phyloP scores from a whole-genome alignment of 176 grass and related monocot species.

The Areca catechu region DNA sequence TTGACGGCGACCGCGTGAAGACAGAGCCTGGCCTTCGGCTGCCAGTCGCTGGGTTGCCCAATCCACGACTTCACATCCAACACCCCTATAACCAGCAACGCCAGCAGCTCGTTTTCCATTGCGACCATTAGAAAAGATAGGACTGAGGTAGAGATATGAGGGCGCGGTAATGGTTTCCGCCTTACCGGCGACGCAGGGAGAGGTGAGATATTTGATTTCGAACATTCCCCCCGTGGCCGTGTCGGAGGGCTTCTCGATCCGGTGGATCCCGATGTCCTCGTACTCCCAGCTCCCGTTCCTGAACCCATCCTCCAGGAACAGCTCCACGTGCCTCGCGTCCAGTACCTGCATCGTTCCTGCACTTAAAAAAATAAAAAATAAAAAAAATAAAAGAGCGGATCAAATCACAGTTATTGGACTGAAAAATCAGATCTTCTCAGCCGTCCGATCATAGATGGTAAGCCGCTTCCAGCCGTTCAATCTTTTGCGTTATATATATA shows the following conservation, averaged over 20 bases:
- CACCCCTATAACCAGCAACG: slow-evolving; percentile 16
- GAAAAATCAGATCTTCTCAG: no score
- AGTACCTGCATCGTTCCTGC: slow-evolving; percentile 83
- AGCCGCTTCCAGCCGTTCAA: no score
- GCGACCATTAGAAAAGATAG: not conserved
- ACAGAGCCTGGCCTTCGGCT: slow-evolving; percentile 33
- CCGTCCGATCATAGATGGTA: no score
- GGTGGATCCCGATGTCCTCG: slow-evolving; percentile 51
- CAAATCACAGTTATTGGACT: no score
- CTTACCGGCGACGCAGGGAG: slow-evolving; percentile 25
- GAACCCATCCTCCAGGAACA: slow-evolving; percentile 68
- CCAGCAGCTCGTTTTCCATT: not conserved
- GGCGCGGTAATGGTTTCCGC: slow-evolving; percentile 18
- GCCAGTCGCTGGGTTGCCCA: slow-evolving; percentile 24
- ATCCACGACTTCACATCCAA: slow-evolving; percentile 39
- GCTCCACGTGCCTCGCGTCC: slow-evolving; percentile 63
- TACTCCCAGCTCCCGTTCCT: slow-evolving; percentile 53
- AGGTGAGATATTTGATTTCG: slow-evolving; percentile 26
- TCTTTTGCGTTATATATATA: no score
- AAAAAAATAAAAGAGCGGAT: no score
- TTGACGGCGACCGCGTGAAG: slow-evolving; percentile 50
- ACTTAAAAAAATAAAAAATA: not conserved
- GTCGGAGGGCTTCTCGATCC: slow-evolving; percentile 19
- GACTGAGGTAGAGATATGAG: not conserved
- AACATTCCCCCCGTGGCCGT: slow-evolving; percentile 55